phyloP scores from a whole-genome alignment of 192 early-diverging fungal species.

The Backusella psychrophila region DNA sequence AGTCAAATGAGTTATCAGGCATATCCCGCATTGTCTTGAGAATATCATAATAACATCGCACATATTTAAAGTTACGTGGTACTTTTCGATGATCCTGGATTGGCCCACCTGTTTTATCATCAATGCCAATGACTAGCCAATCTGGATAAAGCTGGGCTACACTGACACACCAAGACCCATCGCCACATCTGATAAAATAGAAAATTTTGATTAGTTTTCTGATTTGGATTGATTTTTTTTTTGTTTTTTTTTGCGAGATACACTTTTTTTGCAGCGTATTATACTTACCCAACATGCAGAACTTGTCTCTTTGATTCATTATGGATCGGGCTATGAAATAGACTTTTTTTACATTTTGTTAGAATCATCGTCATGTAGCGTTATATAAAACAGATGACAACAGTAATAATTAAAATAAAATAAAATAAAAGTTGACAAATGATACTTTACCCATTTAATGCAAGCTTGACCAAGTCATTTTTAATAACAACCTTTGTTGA shows the following conservation, averaged over 20 bases:
- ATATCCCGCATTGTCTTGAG: conserved; percentile 7
- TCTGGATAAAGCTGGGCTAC: not conserved
- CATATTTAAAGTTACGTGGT: conserved; percentile 18
- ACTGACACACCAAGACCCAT: conserved; percentile 18
- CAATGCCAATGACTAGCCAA: conserved; percentile 17
- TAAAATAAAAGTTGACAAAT: not conserved
- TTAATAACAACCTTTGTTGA: not conserved
- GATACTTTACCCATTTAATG: conserved; percentile 19
- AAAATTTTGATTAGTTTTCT: not conserved
- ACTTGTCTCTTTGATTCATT: conserved; percentile 11
- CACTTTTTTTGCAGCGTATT: not conserved
- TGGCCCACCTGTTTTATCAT: conserved; percentile 14
- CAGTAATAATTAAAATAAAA: not conserved
- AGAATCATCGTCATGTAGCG: not conserved
- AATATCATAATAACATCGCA: conserved; percentile 15
- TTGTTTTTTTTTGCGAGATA: not conserved
- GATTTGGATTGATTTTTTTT: not conserved
- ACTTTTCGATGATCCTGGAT: not conserved
- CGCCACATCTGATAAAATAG: conserved; percentile 16
- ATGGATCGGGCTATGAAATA: conserved; percentile 16
- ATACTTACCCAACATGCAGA: conserved; percentile 25
- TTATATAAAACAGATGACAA: conserved; percentile 2
- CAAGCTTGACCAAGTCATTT: conserved; percentile 13
- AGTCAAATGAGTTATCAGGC: conserved; percentile 21
- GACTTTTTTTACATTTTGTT: conserved; percentile 13